Conservation (phyloP, 2,329 filamentous ascomycete genomes). For the Didymellaceae sp. region DNA sequence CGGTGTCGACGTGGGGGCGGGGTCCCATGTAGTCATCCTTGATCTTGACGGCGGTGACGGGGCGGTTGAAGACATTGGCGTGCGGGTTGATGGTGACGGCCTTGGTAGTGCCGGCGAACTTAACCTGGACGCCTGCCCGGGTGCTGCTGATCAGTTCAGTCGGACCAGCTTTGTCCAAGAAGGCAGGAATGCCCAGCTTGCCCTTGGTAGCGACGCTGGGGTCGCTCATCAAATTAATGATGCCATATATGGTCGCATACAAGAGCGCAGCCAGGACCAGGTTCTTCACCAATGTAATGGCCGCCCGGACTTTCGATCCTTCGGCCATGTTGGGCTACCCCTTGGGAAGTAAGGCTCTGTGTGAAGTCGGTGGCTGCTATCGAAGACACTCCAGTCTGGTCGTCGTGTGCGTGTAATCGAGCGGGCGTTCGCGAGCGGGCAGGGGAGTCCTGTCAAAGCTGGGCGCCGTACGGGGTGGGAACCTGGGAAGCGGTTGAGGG, state of each 20-base stretch:
- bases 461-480: slow-evolving; percentile 1
- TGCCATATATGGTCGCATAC: slow-evolving; percentile 52
- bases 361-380: too few relatives aligned
- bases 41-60: slow-evolving; percentile 56
- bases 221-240: slow-evolving; percentile 51
- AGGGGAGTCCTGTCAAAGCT: slow-evolving; percentile 1
- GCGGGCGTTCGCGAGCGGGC: neutral
- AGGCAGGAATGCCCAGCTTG: slow-evolving; percentile 51
- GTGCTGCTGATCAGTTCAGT: slow-evolving; percentile 51
- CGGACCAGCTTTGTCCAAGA: slow-evolving; percentile 50
- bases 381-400: slow-evolving; percentile 18
- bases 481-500: slow-evolving; percentile 3
- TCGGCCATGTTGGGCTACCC: slow-evolving; percentile 43
- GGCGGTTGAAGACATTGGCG: slow-evolving; percentile 62
- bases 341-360: too few relatives aligned
- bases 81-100: slow-evolving; percentile 57
- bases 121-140: slow-evolving; percentile 50
- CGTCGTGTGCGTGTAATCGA: neutral
- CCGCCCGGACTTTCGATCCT: slow-evolving; percentile 37
- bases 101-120: slow-evolving; percentile 51
- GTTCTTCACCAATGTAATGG: slow-evolving; percentile 52
- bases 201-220: slow-evolving; percentile 49
- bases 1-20: slow-evolving; percentile 60
- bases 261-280: slow-evolving; percentile 51
- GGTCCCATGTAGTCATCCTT: slow-evolving; percentile 61